Evolutionary conservation across 2,329 filamentous ascomycete species (phyloP), one percentile per base, ranked within the genome.

Genomic region (Polytolypa hystricis): DNA sequence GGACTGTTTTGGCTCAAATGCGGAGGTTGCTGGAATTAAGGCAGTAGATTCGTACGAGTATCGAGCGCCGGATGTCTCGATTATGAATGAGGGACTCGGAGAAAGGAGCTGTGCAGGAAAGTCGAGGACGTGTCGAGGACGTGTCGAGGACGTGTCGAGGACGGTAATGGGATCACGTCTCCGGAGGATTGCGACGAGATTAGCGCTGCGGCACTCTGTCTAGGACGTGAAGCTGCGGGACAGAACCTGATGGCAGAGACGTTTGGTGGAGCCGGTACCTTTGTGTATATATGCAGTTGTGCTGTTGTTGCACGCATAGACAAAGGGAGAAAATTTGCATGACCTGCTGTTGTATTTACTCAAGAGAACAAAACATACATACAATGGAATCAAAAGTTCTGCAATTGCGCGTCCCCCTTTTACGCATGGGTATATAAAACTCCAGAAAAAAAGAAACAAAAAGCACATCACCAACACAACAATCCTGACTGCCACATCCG

Each of bases 1-100:
- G 45, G 4, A n/a, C 42, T 65, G 5, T 42, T 67, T 1, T 67
- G 64, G 64, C 65, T 61, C 14, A 67, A 65, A 31, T 64, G 64
- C 4, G n/a, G n/a, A 57, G 63, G 4, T 37, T 67, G 15, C 41
- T 65, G 5, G 66, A 49, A 61, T 63, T 42, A 63, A 63, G 43
- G 42, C 47, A 4, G 46, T 46, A 5, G 49, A 57, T 12, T 38
- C 50, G 5, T 41, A 47, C 0, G 50, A 52, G 4, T 65, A 56
- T 10, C 51, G 56, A 4, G 51, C 62, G 1, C 60, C 62, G 10
- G 52, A 52, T 5, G 51, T 51, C 21, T 64, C 59, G 60, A 65
- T 66, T 61, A 48, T 58, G 16, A 56, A 64, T 28, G 60, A 53
- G 5, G 48, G n/a, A n/a, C 38, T 7, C 44, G 42, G 39, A 35